These are phyloP conservation scores for Rubia tinctorum DNA, from an alignment of 305 asterid species.

Conservation along the genomic window DNA sequence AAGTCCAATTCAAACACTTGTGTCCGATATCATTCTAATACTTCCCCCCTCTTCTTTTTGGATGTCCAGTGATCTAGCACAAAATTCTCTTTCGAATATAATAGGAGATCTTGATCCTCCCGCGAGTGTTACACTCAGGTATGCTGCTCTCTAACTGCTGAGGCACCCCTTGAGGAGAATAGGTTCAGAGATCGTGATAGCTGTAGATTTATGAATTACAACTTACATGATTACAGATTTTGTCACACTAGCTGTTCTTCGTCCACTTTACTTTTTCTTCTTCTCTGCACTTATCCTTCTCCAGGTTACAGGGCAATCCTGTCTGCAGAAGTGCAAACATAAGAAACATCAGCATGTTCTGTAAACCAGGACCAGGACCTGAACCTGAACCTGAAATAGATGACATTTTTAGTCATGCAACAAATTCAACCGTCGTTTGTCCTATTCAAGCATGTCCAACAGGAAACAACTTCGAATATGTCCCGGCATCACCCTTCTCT, in stretches of 20 bases:
- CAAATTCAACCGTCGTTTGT: conserved; percentile 25
- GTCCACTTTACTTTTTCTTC: not conserved
- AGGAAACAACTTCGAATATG: conserved; percentile 41
- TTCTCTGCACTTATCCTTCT: conserved; percentile 18
- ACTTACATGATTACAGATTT: not conserved
- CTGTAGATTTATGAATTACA: not conserved
- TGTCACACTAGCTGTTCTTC: not conserved
- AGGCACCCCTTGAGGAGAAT: not conserved
- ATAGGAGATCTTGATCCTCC: conserved; percentile 42
- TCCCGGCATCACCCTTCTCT: conserved; percentile 33
- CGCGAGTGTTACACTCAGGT: conserved; percentile 42
- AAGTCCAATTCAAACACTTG: not conserved
- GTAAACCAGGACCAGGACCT: conserved; percentile 36
- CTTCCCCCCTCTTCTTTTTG: conserved; percentile 12
- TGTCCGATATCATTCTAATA: conserved; percentile 2
- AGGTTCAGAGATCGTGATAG: not conserved
- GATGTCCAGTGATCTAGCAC: conserved; percentile 36
- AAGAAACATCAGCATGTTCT: conserved; percentile 29
- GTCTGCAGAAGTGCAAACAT: conserved; percentile 32
- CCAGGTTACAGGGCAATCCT: conserved; percentile 44
- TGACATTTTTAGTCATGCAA: conserved; percentile 15
- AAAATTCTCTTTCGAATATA: conserved; percentile 33
- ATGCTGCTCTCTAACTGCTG: conserved; percentile 15
- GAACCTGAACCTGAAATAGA: conserved; percentile 13
- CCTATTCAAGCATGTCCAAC: conserved; percentile 39